Base-by-base conservation (phyloP, 495 filamentous ascomycete species). In the Elaphomyces granulatus region DNA sequence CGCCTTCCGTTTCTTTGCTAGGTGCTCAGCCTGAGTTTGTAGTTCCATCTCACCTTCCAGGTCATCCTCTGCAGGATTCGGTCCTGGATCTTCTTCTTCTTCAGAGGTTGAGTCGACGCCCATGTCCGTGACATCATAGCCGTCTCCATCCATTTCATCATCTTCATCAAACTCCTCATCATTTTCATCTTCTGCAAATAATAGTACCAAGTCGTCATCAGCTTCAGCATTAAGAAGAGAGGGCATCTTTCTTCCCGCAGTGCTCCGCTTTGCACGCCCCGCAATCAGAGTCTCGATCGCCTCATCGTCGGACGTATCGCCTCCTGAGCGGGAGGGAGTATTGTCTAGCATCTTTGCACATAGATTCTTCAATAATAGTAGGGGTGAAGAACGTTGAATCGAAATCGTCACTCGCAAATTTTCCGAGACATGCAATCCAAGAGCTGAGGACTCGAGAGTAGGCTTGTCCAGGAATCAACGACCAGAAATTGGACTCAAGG, bases 181-280 rank as follows among this genome's bases (percentile, higher is more conserved):
- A 40, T 92, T 77, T 44, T 88, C 86, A 41, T 86, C 79, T 58
- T 90, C 83, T 44, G 80, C 76, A 45, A 90, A 92, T 3, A 93
- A 69, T 6, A 87, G 72, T 36, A 87, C 78, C 21, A 85, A 70
- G 37, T 86, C 82, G 34, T 85, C 78, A 37, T 81, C 80, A 40
- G 78, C 78, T 50, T 81, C 81, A 45, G 77, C 79, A 16, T 79
- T 78, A 34, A 94, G 64, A 45, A 95, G 76, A 20, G 74, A 72
- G 21, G 80, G 78, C 70, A 94, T 78, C 45, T 84, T 75, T 45
- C 79, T 86, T 35, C 88, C 88, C 15, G 88, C 88, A 0, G 84
- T 94, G 21, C 77, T 78, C 53, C 88, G 83, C 56, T 79, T 83
- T 40, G 71, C 71, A 47, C 88, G 78, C 34, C 82, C 78, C 28